These are phyloP conservation scores for Chrysoporthe cubensis DNA, from an alignment of 2,329 filamentous ascomycete genomes.

Conservation along the genomic window DNA sequence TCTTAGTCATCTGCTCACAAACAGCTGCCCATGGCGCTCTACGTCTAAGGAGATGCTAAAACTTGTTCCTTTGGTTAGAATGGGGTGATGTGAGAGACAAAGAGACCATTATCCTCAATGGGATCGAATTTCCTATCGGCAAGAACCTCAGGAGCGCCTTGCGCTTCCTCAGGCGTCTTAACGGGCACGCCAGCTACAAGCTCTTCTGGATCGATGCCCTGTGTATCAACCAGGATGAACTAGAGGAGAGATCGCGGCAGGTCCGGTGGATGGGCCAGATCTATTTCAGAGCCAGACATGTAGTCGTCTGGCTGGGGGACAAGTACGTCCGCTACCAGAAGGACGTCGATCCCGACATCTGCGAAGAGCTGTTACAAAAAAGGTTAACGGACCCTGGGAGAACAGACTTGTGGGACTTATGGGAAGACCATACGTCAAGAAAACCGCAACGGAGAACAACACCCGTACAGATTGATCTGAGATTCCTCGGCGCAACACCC, in stretches of 20 bases:
- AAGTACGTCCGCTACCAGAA: neutral
- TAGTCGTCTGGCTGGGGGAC: slow-evolving; percentile 33
- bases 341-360: neutral
- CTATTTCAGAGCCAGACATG: slow-evolving; percentile 31
- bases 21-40: no score
- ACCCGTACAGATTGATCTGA: neutral
- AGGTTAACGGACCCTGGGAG: neutral
- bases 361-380: neutral
- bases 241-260: slow-evolving; percentile 32
- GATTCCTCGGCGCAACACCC: neutral
- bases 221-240: slow-evolving; percentile 34
- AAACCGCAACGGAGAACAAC: neutral
- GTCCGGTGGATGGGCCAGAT: slow-evolving; percentile 33
- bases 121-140: slow-evolving; percentile 22
- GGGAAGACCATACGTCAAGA: neutral
- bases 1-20: neutral
- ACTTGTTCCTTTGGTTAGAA: neutral
- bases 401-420: neutral
- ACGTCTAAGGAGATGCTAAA: neutral
- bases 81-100: slow-evolving; percentile 30
- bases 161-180: slow-evolving; percentile 24
- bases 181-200: neutral
- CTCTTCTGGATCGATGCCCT: slow-evolving; percentile 34
- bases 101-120: slow-evolving; percentile 31
- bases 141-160: slow-evolving; percentile 31